These are phyloP conservation scores for Boletus sp. DNA, from an alignment of 1,284 basidiomycete species.

Conservation along the genomic window DNA sequence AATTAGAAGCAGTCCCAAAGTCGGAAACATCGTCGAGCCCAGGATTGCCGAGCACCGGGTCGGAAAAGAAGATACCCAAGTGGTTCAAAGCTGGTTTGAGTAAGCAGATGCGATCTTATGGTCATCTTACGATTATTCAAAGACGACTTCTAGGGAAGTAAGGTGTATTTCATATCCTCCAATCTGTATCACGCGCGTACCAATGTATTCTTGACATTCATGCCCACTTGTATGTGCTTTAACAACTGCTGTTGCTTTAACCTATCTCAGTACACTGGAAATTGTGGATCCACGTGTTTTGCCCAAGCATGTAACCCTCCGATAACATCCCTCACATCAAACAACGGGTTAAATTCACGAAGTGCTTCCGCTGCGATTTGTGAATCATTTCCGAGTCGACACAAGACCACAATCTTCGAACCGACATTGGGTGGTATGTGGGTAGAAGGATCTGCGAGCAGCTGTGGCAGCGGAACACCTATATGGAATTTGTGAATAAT, in stretches of 20 bases:
- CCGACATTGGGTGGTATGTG: conserved; percentile 33
- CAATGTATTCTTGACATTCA: conserved; percentile 4
- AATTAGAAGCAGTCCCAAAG: conserved; percentile 6
- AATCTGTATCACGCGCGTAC: conserved; percentile 1
- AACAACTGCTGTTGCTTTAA: not conserved
- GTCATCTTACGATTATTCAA: conserved; percentile 7
- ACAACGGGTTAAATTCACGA: conserved; percentile 32
- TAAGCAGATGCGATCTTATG: conserved; percentile 33
- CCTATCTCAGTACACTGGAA: conserved; percentile 73
- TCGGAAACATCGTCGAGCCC: conserved; percentile 27
- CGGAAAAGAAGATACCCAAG: conserved; percentile 63
- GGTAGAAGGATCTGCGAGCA: conserved; percentile 57
- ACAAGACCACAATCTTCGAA: conserved; percentile 60
- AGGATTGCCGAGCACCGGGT: conserved; percentile 13
- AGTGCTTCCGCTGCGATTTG: conserved; percentile 79
- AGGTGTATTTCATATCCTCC: not conserved
- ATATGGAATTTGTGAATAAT: not conserved
- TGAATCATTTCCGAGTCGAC: conserved; percentile 92
- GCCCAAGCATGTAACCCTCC: conserved; percentile 83
- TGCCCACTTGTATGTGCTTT: conserved; percentile 9
- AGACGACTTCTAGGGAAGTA: conserved; percentile 23
- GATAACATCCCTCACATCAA: conserved; percentile 66
- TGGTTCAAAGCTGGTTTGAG: conserved; percentile 64
- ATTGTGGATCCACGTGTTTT: conserved; percentile 63
- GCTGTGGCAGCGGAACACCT: conserved; percentile 69